Evolutionary conservation across 805 yeast genomes (phyloP), one percentile per base, ranked within the genome.

Genomic region (Cyberlindnera meyerae): DNA sequence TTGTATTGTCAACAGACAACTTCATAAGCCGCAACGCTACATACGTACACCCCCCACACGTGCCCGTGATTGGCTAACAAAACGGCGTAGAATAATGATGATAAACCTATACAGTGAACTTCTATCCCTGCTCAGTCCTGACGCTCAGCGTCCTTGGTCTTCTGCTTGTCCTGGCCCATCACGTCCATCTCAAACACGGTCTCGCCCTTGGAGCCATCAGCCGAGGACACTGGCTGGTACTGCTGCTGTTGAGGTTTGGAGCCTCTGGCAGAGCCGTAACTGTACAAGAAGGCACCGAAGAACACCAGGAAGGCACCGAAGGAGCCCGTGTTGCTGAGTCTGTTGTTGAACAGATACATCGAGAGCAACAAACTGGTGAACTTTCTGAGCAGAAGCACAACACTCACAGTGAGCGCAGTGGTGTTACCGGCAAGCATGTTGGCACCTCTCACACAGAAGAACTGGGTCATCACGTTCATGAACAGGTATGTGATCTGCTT

Each of bases 381-480:
- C 55, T 82, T 79, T 32, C 93, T 66, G 9, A 81, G 55, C 24
- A 79, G 63, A 18, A 82, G 61, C 1, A 78, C 72, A 11, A 83
- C 72, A 0, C 79, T 70, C 3, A 82, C 72, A 0, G 85, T 77
- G 29, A 83, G 54, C 0, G 89, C 81, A n/a, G 73, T 64, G 1
- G 79, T 68, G 7, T 55, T 55, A 14, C 81, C 74, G 0, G 79
- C 76, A 17, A 83, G 60, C 49, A 64, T 65, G 50, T 78, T 80
- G 11, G 82, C 90, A 5, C 90, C 88, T 11, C 73, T 59, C 2
- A 79, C 75, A 51, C 94, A 83, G 4, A 76, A 34, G 45, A 71
- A 66, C 55, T 79, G 86, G 0, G 84, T 74, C 1, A 65, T 12
- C 13, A 68, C 66, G 48, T 78, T 79, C 11, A 65, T 44, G 4